These are phyloP conservation scores for Silene vulgaris DNA, from an alignment of 179 eudicot genomes.

Conservation along the genomic window DNA sequence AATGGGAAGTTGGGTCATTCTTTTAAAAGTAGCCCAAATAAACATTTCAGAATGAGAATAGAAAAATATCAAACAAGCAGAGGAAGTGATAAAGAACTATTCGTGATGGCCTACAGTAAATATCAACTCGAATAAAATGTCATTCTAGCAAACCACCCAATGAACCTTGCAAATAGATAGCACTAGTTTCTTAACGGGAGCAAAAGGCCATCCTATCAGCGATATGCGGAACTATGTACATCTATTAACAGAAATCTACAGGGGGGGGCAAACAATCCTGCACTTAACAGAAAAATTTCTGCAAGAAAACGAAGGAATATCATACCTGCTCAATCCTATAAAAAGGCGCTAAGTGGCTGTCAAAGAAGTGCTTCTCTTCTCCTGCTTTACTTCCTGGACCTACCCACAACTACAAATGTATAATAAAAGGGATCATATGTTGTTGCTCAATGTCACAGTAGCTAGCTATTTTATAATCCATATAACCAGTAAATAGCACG, in stretches of 20 bases:
- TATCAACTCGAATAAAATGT: neutral
- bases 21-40: neutral
- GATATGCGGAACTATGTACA: neutral
- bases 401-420: constrained; percentile 74
- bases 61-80: too few species aligned
- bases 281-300: constrained; percentile 6
- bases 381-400: constrained; percentile 95
- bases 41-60: neutral
- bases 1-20: neutral
- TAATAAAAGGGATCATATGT: neutral
- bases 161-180: neutral
- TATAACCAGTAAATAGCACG: neutral
- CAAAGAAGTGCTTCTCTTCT: constrained; percentile 77
- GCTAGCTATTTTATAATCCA: neutral
- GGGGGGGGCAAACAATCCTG: neutral
- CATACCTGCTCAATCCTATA: constrained; percentile 95
- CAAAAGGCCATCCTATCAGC: neutral
- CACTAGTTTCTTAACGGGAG: constrained; percentile 1
- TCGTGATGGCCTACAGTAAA: neutral
- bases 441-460: neutral
- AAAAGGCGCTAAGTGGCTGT: constrained; percentile 89
- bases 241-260: neutral
- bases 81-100: neutral
- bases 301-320: constrained; percentile 3
- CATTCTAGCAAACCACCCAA: constrained; percentile 3